Conservation (phyloP, 2,329 filamentous ascomycete genomes). For the Microcera coccophila region DNA sequence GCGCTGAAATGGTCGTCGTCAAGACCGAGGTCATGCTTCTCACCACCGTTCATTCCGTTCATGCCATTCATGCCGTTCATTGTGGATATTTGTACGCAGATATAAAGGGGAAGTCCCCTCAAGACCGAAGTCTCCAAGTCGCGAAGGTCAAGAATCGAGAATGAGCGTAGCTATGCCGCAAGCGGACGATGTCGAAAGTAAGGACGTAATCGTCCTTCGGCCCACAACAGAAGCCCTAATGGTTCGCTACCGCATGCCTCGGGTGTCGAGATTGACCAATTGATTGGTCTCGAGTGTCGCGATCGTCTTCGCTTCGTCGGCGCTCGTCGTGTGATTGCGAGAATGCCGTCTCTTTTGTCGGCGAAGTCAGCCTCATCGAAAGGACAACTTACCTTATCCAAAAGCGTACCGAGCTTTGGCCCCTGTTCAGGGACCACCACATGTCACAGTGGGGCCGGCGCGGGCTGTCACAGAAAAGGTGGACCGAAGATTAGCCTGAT, state of each 20-base stretch:
- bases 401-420: conserved; percentile 18
- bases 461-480: too few species aligned
- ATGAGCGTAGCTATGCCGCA: background rate
- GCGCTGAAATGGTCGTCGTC: conserved; percentile 79
- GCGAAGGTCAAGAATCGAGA: background rate
- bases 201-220: conserved; percentile 3
- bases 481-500: too few species aligned
- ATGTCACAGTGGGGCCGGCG: too few species aligned
- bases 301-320: conserved; percentile 12
- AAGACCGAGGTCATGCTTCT: conserved; percentile 53
- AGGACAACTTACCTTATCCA: conserved; percentile 30
- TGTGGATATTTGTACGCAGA: conserved; percentile 1
- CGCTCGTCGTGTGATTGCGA: conserved; percentile 8
- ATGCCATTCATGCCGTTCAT: too few species aligned
- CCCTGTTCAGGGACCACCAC: conserved; percentile 20
- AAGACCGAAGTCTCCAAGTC: background rate
- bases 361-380: conserved; percentile 20
- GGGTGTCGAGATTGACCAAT: conserved; percentile 1
- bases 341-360: conserved; percentile 4
- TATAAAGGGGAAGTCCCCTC: background rate
- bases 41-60: conserved; percentile 89
- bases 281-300: conserved; percentile 7
- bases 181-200: background rate
- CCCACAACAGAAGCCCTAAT: conserved; percentile 18
- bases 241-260: conserved; percentile 22